phyloP scores from a whole-genome alignment of 1,284 basidiomycete genomes.

The Ganoderma boninense region DNA sequence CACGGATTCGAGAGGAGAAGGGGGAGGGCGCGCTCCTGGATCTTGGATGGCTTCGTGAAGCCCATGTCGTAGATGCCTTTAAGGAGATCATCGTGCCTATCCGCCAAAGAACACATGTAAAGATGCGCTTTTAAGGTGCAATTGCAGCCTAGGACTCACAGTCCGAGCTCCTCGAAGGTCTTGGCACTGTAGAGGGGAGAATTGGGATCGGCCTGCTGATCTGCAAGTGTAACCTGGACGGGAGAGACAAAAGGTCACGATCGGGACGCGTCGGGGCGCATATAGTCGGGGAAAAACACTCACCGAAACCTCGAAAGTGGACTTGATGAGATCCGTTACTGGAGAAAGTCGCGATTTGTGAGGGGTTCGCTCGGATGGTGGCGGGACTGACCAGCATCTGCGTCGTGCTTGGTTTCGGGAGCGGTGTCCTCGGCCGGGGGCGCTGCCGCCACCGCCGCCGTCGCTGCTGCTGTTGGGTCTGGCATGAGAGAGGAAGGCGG shows the following conservation, averaged over 20 bases:
- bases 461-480: conserved; percentile 18
- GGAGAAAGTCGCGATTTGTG: conserved; percentile 22
- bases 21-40: conserved; percentile 97
- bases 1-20: conserved; percentile 92
- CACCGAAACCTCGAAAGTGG: conserved; percentile 80
- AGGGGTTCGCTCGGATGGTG: conserved; percentile 12
- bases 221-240: conserved; percentile 92
- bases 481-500: conserved; percentile 18
- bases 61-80: conserved; percentile 98
- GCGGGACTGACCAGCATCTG: conserved; percentile 15
- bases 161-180: conserved; percentile 92
- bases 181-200: conserved; percentile 95
- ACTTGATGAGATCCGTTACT: conserved; percentile 69
- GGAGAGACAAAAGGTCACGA: conserved; percentile 6
- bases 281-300: conserved; percentile 37
- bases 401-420: conserved; percentile 23
- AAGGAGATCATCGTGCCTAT: conserved; percentile 86
- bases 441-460: conserved; percentile 8
- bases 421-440: conserved; percentile 18
- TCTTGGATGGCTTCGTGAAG: conserved; percentile 98
- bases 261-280: conserved; percentile 27
- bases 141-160: conserved; percentile 62
- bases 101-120: conserved; percentile 4
- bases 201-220: conserved; percentile 96
- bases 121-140: not conserved